A percentile compares a stretch with the other conserved stretches of the same genome.
These are phyloP conservation scores for Diaporthe citri DNA, from an alignment of 2,329 filamentous ascomycete species.

Conservation along the genomic window DNA sequence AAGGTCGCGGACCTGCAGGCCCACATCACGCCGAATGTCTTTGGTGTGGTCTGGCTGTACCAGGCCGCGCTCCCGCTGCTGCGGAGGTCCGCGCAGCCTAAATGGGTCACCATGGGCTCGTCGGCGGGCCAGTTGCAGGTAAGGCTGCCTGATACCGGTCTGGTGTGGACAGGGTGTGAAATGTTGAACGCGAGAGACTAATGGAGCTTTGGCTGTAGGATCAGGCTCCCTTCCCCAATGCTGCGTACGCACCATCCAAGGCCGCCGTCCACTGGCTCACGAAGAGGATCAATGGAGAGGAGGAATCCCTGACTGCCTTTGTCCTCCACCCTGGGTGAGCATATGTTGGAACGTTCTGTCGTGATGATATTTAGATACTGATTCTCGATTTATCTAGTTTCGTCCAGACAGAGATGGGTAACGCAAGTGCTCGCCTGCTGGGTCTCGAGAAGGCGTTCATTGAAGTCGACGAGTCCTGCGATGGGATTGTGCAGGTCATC, in stretches of 20 bases:
- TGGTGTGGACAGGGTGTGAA: not conserved
- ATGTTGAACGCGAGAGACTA: not conserved
- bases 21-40: constrained; percentile 58
- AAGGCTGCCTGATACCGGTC: not conserved
- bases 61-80: constrained; percentile 58
- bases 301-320: constrained; percentile 50
- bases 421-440: constrained; percentile 5
- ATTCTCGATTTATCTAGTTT: not conserved
- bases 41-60: constrained; percentile 57
- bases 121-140: constrained; percentile 44
- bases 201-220: constrained; percentile 32
- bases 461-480: constrained; percentile 8
- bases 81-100: constrained; percentile 47
- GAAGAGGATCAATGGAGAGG: constrained; percentile 49
- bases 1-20: constrained; percentile 52
- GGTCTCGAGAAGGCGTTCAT: constrained; percentile 15
- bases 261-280: constrained; percentile 50
- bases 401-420: constrained; percentile 44
- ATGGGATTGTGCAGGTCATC: constrained; percentile 21
- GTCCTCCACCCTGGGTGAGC: constrained; percentile 49
- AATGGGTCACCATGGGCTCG: constrained; percentile 53
- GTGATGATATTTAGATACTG: constrained; percentile 17
- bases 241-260: constrained; percentile 61
- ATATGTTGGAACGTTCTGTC: accelerated
- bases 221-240: constrained; percentile 46